phyloP scores from a whole-genome alignment of 164 flowering plant genomes.

The Tetrastigma voinierianum region DNA sequence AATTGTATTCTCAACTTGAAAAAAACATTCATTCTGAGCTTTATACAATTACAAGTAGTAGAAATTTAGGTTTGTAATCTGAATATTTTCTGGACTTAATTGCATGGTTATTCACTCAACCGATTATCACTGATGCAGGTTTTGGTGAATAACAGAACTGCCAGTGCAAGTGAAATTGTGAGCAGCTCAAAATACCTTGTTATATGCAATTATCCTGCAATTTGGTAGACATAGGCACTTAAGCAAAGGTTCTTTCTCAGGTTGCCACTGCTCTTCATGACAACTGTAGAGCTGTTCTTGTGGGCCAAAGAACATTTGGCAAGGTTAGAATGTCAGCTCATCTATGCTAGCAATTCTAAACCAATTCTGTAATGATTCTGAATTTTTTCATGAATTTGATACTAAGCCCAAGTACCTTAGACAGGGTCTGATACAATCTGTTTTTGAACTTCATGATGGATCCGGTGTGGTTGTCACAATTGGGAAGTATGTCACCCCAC shows the following conservation, averaged over 20 bases:
- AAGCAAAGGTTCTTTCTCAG: slow-evolving; percentile 36
- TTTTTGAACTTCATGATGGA: slow-evolving; percentile 92
- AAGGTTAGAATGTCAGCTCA: slow-evolving; percentile 49
- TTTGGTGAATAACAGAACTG: slow-evolving; percentile 86
- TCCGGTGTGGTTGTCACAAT: slow-evolving; percentile 94
- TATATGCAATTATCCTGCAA: background rate
- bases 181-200: slow-evolving; percentile 26
- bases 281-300: slow-evolving; percentile 96
- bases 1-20: too few relatives aligned
- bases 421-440: slow-evolving; percentile 95
- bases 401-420: background rate
- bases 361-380: too few relatives aligned
- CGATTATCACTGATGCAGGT: slow-evolving; percentile 50
- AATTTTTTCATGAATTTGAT: background rate
- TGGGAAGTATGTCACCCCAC: slow-evolving; percentile 93
- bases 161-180: slow-evolving; percentile 99
- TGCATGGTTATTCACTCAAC: background rate
- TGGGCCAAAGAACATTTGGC: slow-evolving; percentile 89
- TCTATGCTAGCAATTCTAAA: background rate
- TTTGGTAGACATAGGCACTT: background rate
- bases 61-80: too few relatives aligned
- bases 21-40: background rate
- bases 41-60: background rate
- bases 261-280: slow-evolving; percentile 96
- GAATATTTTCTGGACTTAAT: slow-evolving; percentile 1